Evolutionary conservation across 2,329 filamentous ascomycete species (phyloP).

Genomic region (Endoconidiophora laricicola): DNA sequence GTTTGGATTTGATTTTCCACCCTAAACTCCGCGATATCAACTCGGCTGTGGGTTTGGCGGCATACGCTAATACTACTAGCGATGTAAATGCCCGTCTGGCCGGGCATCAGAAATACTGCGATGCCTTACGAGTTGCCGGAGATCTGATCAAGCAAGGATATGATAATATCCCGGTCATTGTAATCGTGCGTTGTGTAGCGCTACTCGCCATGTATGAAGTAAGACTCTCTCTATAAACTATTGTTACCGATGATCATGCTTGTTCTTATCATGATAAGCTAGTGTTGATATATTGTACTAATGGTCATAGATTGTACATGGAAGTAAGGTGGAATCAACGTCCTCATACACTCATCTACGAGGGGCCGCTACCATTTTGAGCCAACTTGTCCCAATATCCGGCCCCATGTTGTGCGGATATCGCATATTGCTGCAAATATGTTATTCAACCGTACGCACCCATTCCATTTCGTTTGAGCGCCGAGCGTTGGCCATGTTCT

Average conservation of each 20-base stretch:
- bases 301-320: not conserved
- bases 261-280: too few species aligned
- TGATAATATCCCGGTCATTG: too few species aligned
- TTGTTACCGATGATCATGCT: too few species aligned
- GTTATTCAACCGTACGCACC: not conserved
- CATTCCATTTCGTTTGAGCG: not conserved
- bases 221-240: too few species aligned
- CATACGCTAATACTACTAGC: constrained; percentile 35
- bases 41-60: constrained; percentile 40
- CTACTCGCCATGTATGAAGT: too few species aligned
- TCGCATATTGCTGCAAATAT: not conserved
- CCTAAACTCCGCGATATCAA: constrained; percentile 31
- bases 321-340: not conserved
- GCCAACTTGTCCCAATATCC: not conserved
- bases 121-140: too few species aligned
- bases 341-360: not conserved
- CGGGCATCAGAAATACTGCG: not conserved
- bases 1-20: constrained; percentile 23
- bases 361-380: not conserved
- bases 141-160: too few species aligned
- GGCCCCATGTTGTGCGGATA: not conserved
- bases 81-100: constrained; percentile 24
- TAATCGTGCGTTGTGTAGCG: too few species aligned
- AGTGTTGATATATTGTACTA: too few species aligned
- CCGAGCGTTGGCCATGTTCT: not conserved